Evolutionary conservation across 176 grass and related monocot species (phyloP), one percentile per base, ranked within the genome.

Genomic region (Phragmites australis): DNA sequence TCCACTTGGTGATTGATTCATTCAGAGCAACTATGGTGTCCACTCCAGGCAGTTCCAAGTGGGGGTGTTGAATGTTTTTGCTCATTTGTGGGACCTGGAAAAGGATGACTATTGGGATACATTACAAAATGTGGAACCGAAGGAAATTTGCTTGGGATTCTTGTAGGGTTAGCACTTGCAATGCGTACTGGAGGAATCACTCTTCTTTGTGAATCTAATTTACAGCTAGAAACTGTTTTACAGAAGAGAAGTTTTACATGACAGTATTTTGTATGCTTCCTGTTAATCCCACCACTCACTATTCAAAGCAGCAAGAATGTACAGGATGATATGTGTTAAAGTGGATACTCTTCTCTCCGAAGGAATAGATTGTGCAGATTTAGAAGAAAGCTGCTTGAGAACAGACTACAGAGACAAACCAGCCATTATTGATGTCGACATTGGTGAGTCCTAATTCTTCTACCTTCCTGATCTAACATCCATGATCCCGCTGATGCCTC

Each of bases 261-360:
- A 91, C 46, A 88, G 92, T 12, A 72, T 89, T 39, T 48, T 94
- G 25, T 94, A 91, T 65, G 92, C 92, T 46, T 94, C 89, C 11
- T 69, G 50, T 32, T 86, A 94, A n/a, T 84, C 92, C 3, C 92
- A 94, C 70, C 91, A 91, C 69, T 94, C 92, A 18, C 65, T 94
- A 57, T 94, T 94, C 79, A 94, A 94, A 72, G 92, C 89, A 50
- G 88, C 92, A 15, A 87, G 80, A 81, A 94, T 94, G 89, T 94
- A 94, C 44, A 69, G 89, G 47, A 89, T 94, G 83, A 70, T 84
- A 30, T 94, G 89, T 44, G 58, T 89, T 3, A 89, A 89, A 78
- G 70, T 91, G 5, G 83, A 84, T 0, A 94, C 92, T 21, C 71
- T 91, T 60, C 48, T 87, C 6, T 91, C 89, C 15, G 92, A 89